Evolutionary conservation across 306 rosid genomes (phyloP), one percentile per base, ranked within the genome.

Genomic region (Lotus japonicus): DNA sequence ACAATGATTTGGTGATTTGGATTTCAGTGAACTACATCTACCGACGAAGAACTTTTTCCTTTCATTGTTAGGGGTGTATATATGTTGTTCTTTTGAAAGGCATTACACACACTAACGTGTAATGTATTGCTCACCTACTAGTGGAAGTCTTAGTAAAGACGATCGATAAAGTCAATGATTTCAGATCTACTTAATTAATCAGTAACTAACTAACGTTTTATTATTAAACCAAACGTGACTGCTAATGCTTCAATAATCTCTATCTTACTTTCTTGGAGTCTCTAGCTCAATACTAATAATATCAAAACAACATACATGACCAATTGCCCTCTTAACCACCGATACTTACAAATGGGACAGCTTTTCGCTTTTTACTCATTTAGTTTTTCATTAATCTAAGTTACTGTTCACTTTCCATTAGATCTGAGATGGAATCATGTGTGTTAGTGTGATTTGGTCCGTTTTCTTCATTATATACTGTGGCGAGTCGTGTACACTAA

Each of bases 151-250:
- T 68, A 23, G 42, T 63, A 46, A 51, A 74, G 73, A 62, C 38
- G 77, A n/a, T 57, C 70, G 49, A 31, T 26, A 31, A 74, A 57
- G 73, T 74, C 77, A 80, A 64, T 74, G 52, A 77, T 77, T 68
- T 81, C 61, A 62, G 64, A 68, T 72, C 41, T 67, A 67, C 72
- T 71, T 62, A 41, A 11, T 56, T 31, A 41, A 14, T 56, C 38
- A 43, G 71, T 70, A 75, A 70, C 63, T 70, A 75, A 70, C 63
- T 58, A 80, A 70, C 71, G 45, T 58, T 58, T 64, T 64, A 57
- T 38, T 31, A 31, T 41, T 69, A 61, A 51, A 42, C 51, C 23
- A 41, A 31, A 41, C 42, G 38, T 67, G 65, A 78, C 80, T 72
- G 41, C 58, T 56, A 26, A n/a, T n/a, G n/a, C 58, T 7, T 13